phyloP scores from a whole-genome alignment of 345 rosid genomes.

The Moricandia arvensis region DNA sequence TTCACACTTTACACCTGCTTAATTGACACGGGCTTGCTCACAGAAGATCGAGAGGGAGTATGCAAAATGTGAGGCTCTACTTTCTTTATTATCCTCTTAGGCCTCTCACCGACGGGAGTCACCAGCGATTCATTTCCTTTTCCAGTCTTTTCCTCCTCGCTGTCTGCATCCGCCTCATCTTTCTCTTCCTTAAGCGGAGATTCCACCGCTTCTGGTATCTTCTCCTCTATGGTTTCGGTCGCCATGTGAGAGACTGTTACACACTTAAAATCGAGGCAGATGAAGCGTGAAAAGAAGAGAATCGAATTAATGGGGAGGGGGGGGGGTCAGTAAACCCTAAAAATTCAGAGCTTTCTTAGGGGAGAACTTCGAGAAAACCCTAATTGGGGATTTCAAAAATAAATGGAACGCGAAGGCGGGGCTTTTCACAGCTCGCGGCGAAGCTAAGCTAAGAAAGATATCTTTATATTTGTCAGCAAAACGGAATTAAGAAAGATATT shows the following conservation, averaged over 20 bases:
- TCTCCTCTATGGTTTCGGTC: constrained; percentile 62
- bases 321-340: not conserved
- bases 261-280: constrained; percentile 5
- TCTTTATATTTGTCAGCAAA: too few relatives aligned
- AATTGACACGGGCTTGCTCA: constrained; percentile 59
- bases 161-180: constrained; percentile 25
- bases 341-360: constrained; percentile 16
- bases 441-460: not conserved
- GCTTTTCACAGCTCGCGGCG: constrained; percentile 18
- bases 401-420: constrained; percentile 13
- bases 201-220: constrained; percentile 41
- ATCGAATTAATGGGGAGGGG: not conserved
- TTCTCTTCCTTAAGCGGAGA: constrained; percentile 25
- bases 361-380: constrained; percentile 13
- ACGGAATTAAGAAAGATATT: too few relatives aligned
- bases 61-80: constrained; percentile 74
- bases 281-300: not conserved
- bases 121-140: constrained; percentile 18
- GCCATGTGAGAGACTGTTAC: constrained; percentile 45
- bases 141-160: constrained; percentile 20
- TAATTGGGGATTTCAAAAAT: constrained; percentile 20
- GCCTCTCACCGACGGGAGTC: constrained; percentile 68
- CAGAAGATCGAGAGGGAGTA: constrained; percentile 50
- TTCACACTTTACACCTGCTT: constrained; percentile 47
- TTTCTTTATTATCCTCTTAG: constrained; percentile 69